phyloP scores from a whole-genome alignment of 805 yeast genomes.

The Yarrowia osloensis region DNA sequence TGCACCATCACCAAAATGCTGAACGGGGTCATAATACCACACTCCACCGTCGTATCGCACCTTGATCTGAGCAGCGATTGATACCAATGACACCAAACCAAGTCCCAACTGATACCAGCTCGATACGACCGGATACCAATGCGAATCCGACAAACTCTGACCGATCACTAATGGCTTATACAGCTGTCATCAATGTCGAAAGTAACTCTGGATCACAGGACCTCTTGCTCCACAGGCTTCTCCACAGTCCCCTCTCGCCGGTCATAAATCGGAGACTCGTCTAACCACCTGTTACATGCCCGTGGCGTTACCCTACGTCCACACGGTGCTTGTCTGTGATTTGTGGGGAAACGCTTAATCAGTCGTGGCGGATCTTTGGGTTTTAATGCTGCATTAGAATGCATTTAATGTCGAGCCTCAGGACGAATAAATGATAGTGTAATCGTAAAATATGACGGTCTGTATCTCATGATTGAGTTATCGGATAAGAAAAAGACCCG shows the following conservation, averaged over 20 bases:
- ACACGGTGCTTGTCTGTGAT: conserved; percentile 14
- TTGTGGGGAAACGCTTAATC: conserved; percentile 26
- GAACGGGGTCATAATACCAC: too few relatives aligned
- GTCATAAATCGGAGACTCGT: neutral
- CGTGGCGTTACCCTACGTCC: neutral
- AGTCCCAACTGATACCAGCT: too few relatives aligned
- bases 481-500: neutral
- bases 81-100: too few relatives aligned
- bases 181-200: too few relatives aligned
- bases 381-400: neutral
- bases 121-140: too few relatives aligned
- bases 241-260: conserved; percentile 4
- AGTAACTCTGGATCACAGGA: too few relatives aligned
- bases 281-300: neutral
- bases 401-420: neutral
- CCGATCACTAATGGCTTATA: too few relatives aligned
- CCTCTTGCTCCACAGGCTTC: neutral
- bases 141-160: too few relatives aligned
- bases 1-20: too few relatives aligned
- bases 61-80: too few relatives aligned
- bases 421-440: conserved; percentile 7
- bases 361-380: neutral
- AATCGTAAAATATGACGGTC: neutral
- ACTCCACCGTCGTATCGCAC: too few relatives aligned
- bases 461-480: neutral